Evolutionary conservation across 495 filamentous ascomycete species (phyloP).

Genomic region (Pyronema domesticum): DNA sequence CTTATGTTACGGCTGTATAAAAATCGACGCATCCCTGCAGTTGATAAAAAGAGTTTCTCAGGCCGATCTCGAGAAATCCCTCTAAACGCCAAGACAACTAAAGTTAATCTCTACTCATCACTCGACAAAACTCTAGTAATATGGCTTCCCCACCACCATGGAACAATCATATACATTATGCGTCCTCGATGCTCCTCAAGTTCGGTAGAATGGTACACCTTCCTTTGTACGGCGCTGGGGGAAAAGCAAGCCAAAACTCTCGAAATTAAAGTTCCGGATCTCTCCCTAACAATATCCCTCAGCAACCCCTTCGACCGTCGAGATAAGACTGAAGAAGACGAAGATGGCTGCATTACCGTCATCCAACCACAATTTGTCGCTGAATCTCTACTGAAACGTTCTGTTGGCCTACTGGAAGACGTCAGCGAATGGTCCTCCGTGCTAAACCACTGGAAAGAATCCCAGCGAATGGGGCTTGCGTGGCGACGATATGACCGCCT

Average conservation of each 20-base stretch:
- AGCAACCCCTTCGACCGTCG: constrained; percentile 44
- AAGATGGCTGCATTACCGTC: constrained; percentile 28
- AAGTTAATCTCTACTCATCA: constrained; percentile 51
- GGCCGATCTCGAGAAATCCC: constrained; percentile 39
- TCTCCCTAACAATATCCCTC: constrained; percentile 45
- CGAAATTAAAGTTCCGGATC: constrained; percentile 50
- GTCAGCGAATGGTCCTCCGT: constrained; percentile 46
- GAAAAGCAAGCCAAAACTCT: constrained; percentile 39
- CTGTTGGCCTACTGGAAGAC: constrained; percentile 41
- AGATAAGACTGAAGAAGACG: constrained; percentile 31
- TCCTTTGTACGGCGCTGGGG: constrained; percentile 43
- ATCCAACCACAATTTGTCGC: constrained; percentile 39
- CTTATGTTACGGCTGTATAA: constrained; percentile 52
- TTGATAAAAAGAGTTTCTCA: constrained; percentile 34
- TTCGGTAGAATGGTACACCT: constrained; percentile 61
- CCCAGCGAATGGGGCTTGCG: constrained; percentile 50
- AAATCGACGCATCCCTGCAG: constrained; percentile 47
- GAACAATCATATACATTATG: constrained; percentile 50
- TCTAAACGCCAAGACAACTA: constrained; percentile 35
- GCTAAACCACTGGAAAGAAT: constrained; percentile 39
- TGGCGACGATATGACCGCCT: constrained; percentile 63
- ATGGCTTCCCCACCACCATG: constrained; percentile 39
- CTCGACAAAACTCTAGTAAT: constrained; percentile 57
- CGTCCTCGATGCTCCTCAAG: constrained; percentile 46
- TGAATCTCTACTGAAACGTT: constrained; percentile 36